Conservation (phyloP, 352 stramenopile species). For the Elongisporangium prolatum region DNA sequence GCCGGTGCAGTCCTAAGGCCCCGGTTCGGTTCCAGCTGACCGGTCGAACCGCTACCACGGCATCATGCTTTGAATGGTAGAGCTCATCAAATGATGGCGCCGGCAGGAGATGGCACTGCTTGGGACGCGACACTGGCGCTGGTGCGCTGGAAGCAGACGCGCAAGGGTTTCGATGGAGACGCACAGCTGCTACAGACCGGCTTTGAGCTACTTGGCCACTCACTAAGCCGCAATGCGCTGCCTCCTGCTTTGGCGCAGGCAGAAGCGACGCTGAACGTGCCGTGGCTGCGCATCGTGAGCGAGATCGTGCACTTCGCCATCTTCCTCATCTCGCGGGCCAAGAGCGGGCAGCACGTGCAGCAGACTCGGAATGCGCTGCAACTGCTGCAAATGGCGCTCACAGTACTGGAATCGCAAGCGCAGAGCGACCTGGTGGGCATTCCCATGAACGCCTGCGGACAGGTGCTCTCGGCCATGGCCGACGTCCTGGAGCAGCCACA, state of each 20-base stretch:
- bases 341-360: conserved; percentile 22
- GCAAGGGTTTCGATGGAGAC: conserved; percentile 48
- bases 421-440: conserved; percentile 23
- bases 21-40: neutral
- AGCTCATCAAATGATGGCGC: conserved; percentile 2
- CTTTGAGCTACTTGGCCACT: conserved; percentile 19
- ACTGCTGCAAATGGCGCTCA: conserved; percentile 52
- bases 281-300: conserved; percentile 47
- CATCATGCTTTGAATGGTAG: neutral
- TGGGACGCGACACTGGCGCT: conserved; percentile 56
- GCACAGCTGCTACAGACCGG: conserved; percentile 30
- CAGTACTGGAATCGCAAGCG: conserved; percentile 26
- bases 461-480: conserved; percentile 60
- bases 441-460: conserved; percentile 67
- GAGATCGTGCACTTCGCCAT: conserved; percentile 69
- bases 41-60: neutral
- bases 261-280: conserved; percentile 49
- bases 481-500: conserved; percentile 44
- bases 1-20: too few relatives aligned
- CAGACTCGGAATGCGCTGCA: conserved; percentile 41
- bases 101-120: conserved; percentile 8
- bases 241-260: conserved; percentile 18
- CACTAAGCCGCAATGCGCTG: conserved; percentile 1
- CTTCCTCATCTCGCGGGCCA: conserved; percentile 56
- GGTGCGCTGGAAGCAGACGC: conserved; percentile 59